Conservation (phyloP, 306 rosid genomes). For the Delonix regia region DNA sequence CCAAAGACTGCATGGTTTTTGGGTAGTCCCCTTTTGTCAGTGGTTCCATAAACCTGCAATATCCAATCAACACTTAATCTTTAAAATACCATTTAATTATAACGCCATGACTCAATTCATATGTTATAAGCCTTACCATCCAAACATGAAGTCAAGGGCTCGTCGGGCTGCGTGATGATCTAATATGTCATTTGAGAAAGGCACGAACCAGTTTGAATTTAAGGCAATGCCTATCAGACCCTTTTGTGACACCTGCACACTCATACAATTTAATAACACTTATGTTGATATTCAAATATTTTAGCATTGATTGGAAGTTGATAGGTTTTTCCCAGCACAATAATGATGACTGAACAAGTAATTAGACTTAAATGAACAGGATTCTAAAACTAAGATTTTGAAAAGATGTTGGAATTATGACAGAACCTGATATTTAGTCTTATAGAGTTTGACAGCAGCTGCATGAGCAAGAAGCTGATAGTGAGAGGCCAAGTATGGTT, state of each 20-base stretch:
- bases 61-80: neutral
- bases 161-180: constrained; percentile 46
- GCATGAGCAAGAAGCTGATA: neutral
- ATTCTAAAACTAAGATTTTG: no score
- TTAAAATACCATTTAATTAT: neutral
- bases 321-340: no score
- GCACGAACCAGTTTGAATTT: constrained; percentile 51
- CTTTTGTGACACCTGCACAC: constrained; percentile 33
- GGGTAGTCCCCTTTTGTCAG: constrained; percentile 72
- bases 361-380: no score
- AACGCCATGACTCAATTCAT: neutral
- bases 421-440: neutral
- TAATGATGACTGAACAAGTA: no score
- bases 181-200: constrained; percentile 36
- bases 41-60: constrained; percentile 65
- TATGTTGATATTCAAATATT: no score
- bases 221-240: constrained; percentile 63
- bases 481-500: neutral
- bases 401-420: no score
- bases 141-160: constrained; percentile 58
- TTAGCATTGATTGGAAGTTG: neutral
- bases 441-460: neutral
- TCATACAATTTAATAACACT: neutral
- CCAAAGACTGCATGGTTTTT: constrained; percentile 50
- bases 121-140: constrained; percentile 50